phyloP scores from a whole-genome alignment of 805 yeast genomes.

The Starmerella sp. region DNA sequence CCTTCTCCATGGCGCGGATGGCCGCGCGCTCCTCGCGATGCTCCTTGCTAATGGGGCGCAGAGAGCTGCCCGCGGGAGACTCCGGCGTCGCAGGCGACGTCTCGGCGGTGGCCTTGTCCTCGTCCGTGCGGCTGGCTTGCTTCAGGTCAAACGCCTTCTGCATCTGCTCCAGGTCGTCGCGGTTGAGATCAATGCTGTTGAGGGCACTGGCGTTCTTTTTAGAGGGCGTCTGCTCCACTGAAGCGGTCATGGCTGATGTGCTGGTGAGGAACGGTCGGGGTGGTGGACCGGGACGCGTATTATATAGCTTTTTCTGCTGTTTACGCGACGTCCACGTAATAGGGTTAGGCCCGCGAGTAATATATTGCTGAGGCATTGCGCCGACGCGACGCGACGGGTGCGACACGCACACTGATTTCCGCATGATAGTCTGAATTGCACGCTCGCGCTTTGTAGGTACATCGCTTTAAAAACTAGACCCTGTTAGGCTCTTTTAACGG shows the following conservation, averaged over 20 bases:
- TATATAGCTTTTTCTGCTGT: constrained; percentile 3
- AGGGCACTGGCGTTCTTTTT: constrained; percentile 51
- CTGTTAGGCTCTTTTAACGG: no score
- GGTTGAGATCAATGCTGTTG: constrained; percentile 38
- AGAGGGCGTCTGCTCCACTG: constrained; percentile 44
- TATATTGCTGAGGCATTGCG: neutral
- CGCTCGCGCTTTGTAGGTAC: no score
- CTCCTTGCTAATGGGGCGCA: constrained; percentile 20
- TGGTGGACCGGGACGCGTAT: neutral
- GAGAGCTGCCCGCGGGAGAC: constrained; percentile 3
- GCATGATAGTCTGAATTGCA: no score
- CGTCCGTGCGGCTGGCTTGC: constrained; percentile 9
- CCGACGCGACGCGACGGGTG: constrained; percentile 4
- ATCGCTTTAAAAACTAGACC: no score
- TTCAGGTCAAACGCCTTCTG: constrained; percentile 19
- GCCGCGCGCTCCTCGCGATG: constrained; percentile 28
- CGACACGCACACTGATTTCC: neutral
- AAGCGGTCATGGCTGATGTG: constrained; percentile 14
- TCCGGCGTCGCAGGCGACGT: constrained; percentile 9
- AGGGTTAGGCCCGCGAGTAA: neutral
- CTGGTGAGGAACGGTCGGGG: neutral
- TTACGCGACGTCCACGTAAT: constrained; percentile 6
- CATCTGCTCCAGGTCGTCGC: constrained; percentile 22
- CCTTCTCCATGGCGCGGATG: constrained; percentile 64
- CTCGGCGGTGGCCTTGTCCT: constrained; percentile 12